These are phyloP conservation scores for Eutrema salsugineum DNA, from an alignment of 441 rosid species.

Conservation along the genomic window DNA sequence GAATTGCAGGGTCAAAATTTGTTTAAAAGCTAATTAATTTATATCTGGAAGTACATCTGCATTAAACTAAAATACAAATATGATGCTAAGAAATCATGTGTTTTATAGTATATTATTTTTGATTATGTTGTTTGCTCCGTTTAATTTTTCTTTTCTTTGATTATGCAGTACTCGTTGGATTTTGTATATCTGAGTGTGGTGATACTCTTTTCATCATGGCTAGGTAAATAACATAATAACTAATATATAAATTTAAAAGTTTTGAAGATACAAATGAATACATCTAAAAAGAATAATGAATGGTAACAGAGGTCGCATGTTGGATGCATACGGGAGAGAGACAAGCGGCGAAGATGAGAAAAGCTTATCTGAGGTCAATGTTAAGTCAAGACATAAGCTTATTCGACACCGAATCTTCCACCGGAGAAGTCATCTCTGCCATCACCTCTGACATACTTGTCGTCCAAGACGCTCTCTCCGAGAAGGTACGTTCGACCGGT, in stretches of 20 bases:
- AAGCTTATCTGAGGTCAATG: conserved; percentile 77
- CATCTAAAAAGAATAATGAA: background rate
- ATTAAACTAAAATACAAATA: background rate
- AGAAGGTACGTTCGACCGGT: conserved; percentile 48
- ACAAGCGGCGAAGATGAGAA: conserved; percentile 90
- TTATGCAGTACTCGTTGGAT: conserved; percentile 87
- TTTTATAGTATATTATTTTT: background rate
- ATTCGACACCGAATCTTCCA: conserved; percentile 84
- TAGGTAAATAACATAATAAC: conserved; percentile 48
- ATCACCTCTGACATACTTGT: conserved; percentile 79
- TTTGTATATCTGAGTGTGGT: conserved; percentile 88
- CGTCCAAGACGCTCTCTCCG: conserved; percentile 92
- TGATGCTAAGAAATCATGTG: background rate
- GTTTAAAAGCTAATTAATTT: background rate
- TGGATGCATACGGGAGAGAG: conserved; percentile 96
- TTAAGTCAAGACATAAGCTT: conserved; percentile 81
- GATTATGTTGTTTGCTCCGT: background rate
- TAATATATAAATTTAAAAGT: too few species aligned
- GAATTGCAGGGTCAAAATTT: background rate
- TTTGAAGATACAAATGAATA: background rate
- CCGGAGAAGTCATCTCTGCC: conserved; percentile 85
- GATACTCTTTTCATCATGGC: conserved; percentile 84
- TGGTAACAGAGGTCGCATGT: conserved; percentile 75
- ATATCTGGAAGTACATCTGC: background rate
- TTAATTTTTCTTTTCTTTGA: background rate